Evolutionary conservation across 169 alveolate genomes (phyloP).

Genomic region (Eimeria sp.): DNA sequence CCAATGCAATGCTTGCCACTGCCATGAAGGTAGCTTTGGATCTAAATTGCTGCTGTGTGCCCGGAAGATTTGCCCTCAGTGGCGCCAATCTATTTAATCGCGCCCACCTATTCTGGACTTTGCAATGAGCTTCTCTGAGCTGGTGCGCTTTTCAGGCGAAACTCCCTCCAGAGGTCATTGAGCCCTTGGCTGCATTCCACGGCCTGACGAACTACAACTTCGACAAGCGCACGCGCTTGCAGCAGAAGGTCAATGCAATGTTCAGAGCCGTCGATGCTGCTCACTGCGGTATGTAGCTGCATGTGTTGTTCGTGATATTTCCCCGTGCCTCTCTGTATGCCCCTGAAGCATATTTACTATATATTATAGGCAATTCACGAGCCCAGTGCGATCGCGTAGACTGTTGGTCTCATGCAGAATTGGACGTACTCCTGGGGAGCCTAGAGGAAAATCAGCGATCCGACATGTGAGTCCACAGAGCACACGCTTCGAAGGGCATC

Average conservation of each 20-base stretch:
- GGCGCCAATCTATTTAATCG: not conserved
- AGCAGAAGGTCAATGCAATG: slow-evolving; percentile 76
- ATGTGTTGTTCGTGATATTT: not conserved
- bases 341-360: not conserved
- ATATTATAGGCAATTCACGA: not conserved
- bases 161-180: slow-evolving; percentile 85
- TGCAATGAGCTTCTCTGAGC: not conserved
- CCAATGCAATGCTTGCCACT: not conserved
- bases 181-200: slow-evolving; percentile 84
- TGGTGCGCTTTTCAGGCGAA: slow-evolving; percentile 76
- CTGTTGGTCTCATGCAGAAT: slow-evolving; percentile 39
- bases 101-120: not conserved
- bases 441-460: slow-evolving; percentile 62
- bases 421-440: slow-evolving; percentile 30
- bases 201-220: slow-evolving; percentile 79
- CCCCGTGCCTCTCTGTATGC: not conserved
- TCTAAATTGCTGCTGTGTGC: not conserved
- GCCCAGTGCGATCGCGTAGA: not conserved
- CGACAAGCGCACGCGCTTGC: slow-evolving; percentile 79
- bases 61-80: not conserved
- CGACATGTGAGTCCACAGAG: slow-evolving; percentile 31
- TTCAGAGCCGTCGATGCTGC: slow-evolving; percentile 44
- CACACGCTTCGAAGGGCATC: not conserved
- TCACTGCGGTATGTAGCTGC: not conserved
- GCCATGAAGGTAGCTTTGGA: not conserved